phyloP scores from a whole-genome alignment of 768 basidiomycete genomes.

The Leccinum arenicola region DNA sequence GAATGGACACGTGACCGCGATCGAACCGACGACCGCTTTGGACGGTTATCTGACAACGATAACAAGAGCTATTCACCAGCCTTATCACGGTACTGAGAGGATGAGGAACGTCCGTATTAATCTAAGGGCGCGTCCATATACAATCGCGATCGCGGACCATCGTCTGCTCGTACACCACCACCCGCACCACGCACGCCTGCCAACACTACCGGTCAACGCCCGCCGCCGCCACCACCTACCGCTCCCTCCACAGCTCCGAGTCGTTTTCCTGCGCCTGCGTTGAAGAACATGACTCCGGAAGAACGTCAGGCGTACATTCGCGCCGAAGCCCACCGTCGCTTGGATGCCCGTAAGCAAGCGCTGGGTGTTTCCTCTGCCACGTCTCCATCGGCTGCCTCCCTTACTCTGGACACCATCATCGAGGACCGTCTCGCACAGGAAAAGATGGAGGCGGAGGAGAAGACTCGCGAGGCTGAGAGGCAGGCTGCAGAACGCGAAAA shows the following conservation, averaged over 20 bases:
- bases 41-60: slow-evolving; percentile 56
- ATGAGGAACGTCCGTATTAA: slow-evolving; percentile 51
- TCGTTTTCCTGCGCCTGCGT: slow-evolving; percentile 56
- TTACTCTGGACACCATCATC: slow-evolving; percentile 72
- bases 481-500: slow-evolving; percentile 80
- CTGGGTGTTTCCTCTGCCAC: slow-evolving; percentile 64
- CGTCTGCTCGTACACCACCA: slow-evolving; percentile 44
- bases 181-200: slow-evolving; percentile 19
- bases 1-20: slow-evolving; percentile 81
- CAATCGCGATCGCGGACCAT: slow-evolving; percentile 36
- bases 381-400: slow-evolving; percentile 34
- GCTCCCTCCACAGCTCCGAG: slow-evolving; percentile 40
- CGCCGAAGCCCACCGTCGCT: slow-evolving; percentile 75
- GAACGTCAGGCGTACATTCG: slow-evolving; percentile 77
- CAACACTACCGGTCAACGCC: too few relatives aligned
- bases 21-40: slow-evolving; percentile 76
- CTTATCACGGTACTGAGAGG: slow-evolving; percentile 34
- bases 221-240: slow-evolving; percentile 2
- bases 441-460: slow-evolving; percentile 88
- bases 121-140: slow-evolving; percentile 36
- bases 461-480: slow-evolving; percentile 71
- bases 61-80: slow-evolving; percentile 28
- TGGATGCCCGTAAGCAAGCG: slow-evolving; percentile 81
- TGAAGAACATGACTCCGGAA: slow-evolving; percentile 78
- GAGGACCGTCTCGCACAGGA: slow-evolving; percentile 73